Evolutionary conservation across 352 stramenopile species (phyloP), one percentile per base, ranked within the genome.

Genomic region (Phytophthora crassamura): DNA sequence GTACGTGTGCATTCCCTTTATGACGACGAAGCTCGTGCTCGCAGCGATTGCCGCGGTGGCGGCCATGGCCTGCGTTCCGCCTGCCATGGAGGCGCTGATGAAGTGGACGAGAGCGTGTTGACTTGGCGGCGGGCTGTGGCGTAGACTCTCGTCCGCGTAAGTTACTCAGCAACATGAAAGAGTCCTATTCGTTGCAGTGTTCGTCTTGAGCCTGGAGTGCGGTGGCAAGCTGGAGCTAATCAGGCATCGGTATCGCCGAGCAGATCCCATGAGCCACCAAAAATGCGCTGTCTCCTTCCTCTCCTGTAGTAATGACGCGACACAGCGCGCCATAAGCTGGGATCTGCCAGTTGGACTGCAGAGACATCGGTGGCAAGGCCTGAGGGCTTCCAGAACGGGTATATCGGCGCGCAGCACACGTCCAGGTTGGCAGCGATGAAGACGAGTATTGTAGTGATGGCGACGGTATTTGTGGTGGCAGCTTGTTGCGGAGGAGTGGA

Each of bases 101-200:
- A 69, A 64, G 60, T 69, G 51, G 9, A 43, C 46, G 35, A 42
- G 57, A 43, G 18, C 35, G 58, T 60, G 55, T 49, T 55, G 36
- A 6, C 25, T 30, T 4, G n/a, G 52, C 59, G 40, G 30, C 32
- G 58, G 45, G n/a, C 33, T 46, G 3, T 56, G 64, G 40, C 47
- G 39, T 43, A 53, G 53, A 39, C 39, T 60, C 54, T 42, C 49
- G 61, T 57, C 61, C 55, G 67, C 71, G 61, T 71, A 75, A 61
- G 71, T 68, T 60, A 72, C 60, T 34, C 51, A 69, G 50, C 59
- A 69, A 69, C 58, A 72, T 56, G 43, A 69, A 71, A 63, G 63
- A 60, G 56, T 38, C 65, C 59, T 69, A 65, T 65, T 69, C n/a
- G n/a, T 39, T 54, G 14, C 18, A 36, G 42, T 28, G 35, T 64